phyloP scores from a whole-genome alignment of 345 rosid genomes.

The Euphorbia tirucalli region DNA sequence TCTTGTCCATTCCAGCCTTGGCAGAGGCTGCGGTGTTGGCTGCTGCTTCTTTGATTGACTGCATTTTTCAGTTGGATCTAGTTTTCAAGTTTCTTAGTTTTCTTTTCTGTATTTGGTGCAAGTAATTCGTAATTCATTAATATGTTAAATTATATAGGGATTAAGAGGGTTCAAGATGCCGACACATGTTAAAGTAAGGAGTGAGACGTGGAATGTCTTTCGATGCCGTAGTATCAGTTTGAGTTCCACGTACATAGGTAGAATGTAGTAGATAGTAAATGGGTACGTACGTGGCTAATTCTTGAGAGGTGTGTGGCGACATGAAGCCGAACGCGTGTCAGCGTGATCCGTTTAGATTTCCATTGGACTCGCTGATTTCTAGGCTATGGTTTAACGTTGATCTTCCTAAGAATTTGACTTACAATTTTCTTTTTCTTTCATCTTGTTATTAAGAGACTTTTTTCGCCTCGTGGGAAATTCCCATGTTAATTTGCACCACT shows the following conservation, averaged over 20 bases:
- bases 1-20: constrained; percentile 70
- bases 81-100: background rate
- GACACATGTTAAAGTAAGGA: background rate
- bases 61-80: constrained; percentile 26
- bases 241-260: too few relatives aligned
- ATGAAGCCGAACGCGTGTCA: background rate
- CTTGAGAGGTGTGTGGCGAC: constrained; percentile 2
- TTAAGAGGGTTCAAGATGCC: background rate
- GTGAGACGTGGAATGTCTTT: background rate
- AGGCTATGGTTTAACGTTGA: background rate
- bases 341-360: background rate
- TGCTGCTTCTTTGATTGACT: constrained; percentile 55
- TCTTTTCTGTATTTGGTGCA: background rate
- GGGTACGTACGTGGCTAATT: background rate
- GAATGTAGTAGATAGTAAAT: too few relatives aligned
- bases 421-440: too few relatives aligned
- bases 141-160: background rate
- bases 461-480: too few relatives aligned
- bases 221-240: too few relatives aligned
- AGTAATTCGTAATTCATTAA: too few relatives aligned
- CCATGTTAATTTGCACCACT: too few relatives aligned
- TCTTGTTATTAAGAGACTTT: too few relatives aligned
- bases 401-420: background rate
- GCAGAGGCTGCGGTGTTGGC: constrained; percentile 78
- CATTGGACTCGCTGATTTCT: background rate